Conservation (phyloP, 352 stramenopile genomes). For the Globisporangium orthogonon region DNA sequence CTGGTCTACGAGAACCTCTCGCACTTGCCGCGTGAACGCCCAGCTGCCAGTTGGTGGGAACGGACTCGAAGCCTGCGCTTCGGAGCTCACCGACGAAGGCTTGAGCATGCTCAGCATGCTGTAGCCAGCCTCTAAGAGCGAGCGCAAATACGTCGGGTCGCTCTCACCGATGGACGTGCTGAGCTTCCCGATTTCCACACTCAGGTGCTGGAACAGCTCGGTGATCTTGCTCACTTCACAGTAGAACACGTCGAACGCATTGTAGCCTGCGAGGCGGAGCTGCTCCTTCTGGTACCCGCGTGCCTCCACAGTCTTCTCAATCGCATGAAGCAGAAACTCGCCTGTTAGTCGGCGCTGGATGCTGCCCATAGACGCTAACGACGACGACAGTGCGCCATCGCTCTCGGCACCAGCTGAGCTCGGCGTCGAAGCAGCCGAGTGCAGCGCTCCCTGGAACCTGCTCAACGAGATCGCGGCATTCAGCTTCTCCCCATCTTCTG, state of each 20-base stretch:
- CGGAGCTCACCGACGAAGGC: conserved; percentile 8
- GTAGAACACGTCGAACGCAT: conserved; percentile 86
- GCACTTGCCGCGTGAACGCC: conserved; percentile 53
- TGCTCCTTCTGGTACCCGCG: conserved; percentile 77
- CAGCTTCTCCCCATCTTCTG: conserved; percentile 73
- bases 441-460: conserved; percentile 70
- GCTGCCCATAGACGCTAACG: background rate
- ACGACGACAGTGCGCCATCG: background rate
- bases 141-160: conserved; percentile 50
- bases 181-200: conserved; percentile 45
- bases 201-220: conserved; percentile 58
- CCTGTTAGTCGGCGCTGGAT: conserved; percentile 41
- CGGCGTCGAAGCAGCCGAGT: conserved; percentile 4
- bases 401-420: background rate
- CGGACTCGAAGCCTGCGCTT: conserved; percentile 12
- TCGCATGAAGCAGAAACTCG: conserved; percentile 66
- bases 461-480: conserved; percentile 66
- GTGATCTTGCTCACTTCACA: conserved; percentile 78
- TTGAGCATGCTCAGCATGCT: conserved; percentile 70
- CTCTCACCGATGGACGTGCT: conserved; percentile 50
- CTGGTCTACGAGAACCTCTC: conserved; percentile 57
- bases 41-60: conserved; percentile 37
- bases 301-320: conserved; percentile 61
- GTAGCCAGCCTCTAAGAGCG: conserved; percentile 57
- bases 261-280: conserved; percentile 75